Percentiles rank a stretch among this genome's conserved stretches.
Conservation (phyloP, 306 rosid species). For the Glycine soja region DNA sequence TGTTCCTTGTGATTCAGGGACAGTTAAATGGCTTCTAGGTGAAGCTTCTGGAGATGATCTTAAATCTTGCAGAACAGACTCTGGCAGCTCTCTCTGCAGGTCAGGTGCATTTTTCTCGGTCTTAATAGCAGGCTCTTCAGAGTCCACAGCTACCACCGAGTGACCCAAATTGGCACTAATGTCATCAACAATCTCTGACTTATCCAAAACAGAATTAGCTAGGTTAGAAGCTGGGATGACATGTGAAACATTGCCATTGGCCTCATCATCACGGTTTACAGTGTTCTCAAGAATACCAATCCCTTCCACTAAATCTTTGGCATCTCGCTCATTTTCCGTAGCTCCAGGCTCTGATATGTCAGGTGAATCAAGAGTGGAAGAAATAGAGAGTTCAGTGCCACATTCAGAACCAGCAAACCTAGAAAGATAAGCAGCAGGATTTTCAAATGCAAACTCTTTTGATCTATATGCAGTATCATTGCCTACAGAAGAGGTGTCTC, state of each 20-base stretch:
- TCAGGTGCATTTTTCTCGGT: conserved; percentile 55
- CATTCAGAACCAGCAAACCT: conserved; percentile 78
- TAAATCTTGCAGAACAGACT: conserved; percentile 51
- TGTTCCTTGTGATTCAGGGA: conserved; percentile 87
- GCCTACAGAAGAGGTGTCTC: conserved; percentile 49
- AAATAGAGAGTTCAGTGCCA: conserved; percentile 81
- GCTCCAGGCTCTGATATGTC: conserved; percentile 70
- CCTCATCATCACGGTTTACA: conserved; percentile 45
- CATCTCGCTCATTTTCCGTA: conserved; percentile 56
- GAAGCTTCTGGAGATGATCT: conserved; percentile 74
- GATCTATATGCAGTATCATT: conserved; percentile 53
- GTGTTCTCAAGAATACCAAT: conserved; percentile 49
- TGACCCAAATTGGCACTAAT: conserved; percentile 42
- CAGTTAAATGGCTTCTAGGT: conserved; percentile 76
- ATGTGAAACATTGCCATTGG: conserved; percentile 29
- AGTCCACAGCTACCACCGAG: conserved; percentile 49
- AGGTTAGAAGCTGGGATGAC: conserved; percentile 42
- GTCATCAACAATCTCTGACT: conserved; percentile 53
- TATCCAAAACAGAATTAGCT: conserved; percentile 44
- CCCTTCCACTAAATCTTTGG: conserved; percentile 60
- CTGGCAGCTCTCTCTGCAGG: conserved; percentile 50
- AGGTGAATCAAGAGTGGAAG: conserved; percentile 95
- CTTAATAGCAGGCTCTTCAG: conserved; percentile 48
- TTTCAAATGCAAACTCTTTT: conserved; percentile 62
- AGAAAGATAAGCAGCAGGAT: conserved; percentile 54